Percentiles rank a stretch among this genome's conserved stretches.
phyloP scores from a whole-genome alignment of 2,329 filamentous ascomycete genomes.

The Blumeria graminis region DNA sequence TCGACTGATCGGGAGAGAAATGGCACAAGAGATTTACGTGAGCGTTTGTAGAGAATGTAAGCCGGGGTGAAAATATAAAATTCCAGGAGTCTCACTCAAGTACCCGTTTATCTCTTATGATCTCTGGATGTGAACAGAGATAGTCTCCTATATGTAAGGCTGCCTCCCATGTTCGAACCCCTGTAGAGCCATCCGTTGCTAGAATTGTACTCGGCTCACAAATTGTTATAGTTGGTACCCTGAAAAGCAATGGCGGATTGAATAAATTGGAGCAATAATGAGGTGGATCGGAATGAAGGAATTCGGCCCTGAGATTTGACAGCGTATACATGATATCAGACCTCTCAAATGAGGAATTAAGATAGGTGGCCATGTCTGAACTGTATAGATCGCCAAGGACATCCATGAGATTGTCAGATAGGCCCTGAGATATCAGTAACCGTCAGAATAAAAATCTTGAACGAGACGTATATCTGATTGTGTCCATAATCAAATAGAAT shows the following conservation, averaged over 20 bases:
- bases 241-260: background rate
- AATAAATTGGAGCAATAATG: too few relatives aligned
- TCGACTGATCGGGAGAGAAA: background rate
- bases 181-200: slow-evolving; percentile 47
- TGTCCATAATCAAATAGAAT: too few relatives aligned
- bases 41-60: too few relatives aligned
- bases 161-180: slow-evolving; percentile 61
- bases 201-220: slow-evolving; percentile 47
- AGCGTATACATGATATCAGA: slow-evolving; percentile 47
- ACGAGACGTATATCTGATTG: too few relatives aligned
- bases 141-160: slow-evolving; percentile 49
- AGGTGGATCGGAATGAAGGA: too few relatives aligned
- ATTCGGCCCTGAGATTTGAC: slow-evolving; percentile 5
- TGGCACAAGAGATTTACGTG: too few relatives aligned
- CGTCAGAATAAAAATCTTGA: background rate
- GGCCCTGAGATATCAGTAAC: slow-evolving; percentile 32
- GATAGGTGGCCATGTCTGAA: slow-evolving; percentile 36
- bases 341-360: slow-evolving; percentile 42
- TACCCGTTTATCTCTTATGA: slow-evolving; percentile 29
- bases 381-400: slow-evolving; percentile 40
- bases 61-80: background rate
- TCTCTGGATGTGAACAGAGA: slow-evolving; percentile 21
- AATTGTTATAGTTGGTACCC: slow-evolving; percentile 27
- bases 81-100: slow-evolving; percentile 23
- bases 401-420: slow-evolving; percentile 58